Evolutionary conservation across 768 basidiomycete genomes (phyloP), one percentile per base, ranked within the genome.

Genomic region (Suillus ampliporus): DNA sequence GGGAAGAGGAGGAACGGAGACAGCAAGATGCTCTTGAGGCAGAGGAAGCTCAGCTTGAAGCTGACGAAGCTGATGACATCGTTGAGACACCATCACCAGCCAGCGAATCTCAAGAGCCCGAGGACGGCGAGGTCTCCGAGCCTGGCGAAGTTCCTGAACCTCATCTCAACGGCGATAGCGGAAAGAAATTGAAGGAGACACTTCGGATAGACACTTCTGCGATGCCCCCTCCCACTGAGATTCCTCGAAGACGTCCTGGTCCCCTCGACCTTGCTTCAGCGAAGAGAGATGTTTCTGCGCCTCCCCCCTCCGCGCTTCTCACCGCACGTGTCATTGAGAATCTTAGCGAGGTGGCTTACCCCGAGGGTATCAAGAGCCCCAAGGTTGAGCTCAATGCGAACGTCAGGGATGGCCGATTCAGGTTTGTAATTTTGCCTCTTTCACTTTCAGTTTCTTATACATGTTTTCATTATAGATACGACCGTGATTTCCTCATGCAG

Each of bases 401-500:
- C 64, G 90, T 89, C 8, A 86, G 89, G 77, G 87, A 93, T 61
- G 95, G 95, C 69, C 96, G 94, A 77, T 97, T 94, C 82, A 86
- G 89, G 93, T 92, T 28, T 58, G 38, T 52, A 48, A 26, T 23
- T 52, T 63, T 52, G 28, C 40, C n/a, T 43, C 19, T 37, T 28
- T 26, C 10, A 31, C 17, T 38, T 41, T 3, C 10, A 17, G 9
- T 31, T 17, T 9, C 6, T 37, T 8, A 57, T 54, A 5, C 37
- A 43, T 48, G 50, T 58, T n/a, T 26, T 61, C 28, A 54, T n/a
- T 40, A 26, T 64, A 94, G 97, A 71, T 99, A 99, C 74, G 95
- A 98, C 75, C 94, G 96, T 40, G 94, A 96, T 21, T 99, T 99
- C 87, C 84, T 99, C 28, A 78, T 99, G 63, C 97, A 99, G 74